phyloP scores from a whole-genome alignment of 2,329 filamentous ascomycete genomes.

The Endothia cerciana region DNA sequence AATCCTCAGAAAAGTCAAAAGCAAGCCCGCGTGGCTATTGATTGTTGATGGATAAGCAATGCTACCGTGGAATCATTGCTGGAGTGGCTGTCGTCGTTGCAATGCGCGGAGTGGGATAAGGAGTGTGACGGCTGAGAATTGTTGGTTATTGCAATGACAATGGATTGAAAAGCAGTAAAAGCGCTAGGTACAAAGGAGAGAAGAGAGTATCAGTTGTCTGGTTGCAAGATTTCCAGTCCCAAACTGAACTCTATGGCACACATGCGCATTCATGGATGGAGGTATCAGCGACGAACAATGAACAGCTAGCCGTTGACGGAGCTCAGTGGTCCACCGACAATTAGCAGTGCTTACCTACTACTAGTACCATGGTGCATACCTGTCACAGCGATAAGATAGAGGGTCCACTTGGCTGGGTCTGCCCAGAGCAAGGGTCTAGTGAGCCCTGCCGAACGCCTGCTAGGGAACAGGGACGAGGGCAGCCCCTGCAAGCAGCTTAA shows the following conservation, averaged over 20 bases:
- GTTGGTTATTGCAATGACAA: conserved; percentile 8
- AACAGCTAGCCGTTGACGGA: conserved; percentile 24
- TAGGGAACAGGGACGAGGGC: conserved; percentile 6
- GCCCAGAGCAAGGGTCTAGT: neutral
- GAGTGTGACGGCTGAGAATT: conserved; percentile 4
- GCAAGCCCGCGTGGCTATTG: conserved; percentile 23
- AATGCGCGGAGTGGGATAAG: conserved; percentile 16
- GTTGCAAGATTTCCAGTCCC: conserved; percentile 6
- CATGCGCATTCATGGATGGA: conserved; percentile 6
- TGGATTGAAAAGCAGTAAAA: conserved; percentile 7
- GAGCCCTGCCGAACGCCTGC: too few species aligned
- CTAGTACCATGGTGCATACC: neutral
- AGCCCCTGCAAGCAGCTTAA: conserved; percentile 9
- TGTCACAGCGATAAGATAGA: conserved; percentile 3
- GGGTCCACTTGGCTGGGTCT: neutral
- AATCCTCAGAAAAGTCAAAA: conserved; percentile 19
- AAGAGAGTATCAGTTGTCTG: conserved; percentile 2
- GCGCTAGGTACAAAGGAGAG: conserved; percentile 2
- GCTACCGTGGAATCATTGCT: conserved; percentile 58
- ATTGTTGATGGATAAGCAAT: conserved; percentile 20
- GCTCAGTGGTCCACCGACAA: conserved; percentile 17
- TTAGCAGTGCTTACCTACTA: conserved; percentile 7
- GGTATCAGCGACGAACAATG: conserved; percentile 16
- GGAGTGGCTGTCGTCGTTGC: conserved; percentile 27
- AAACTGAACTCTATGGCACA: neutral